These are phyloP conservation scores for Starmerella apis DNA, from an alignment of 805 yeast species.

Conservation along the genomic window DNA sequence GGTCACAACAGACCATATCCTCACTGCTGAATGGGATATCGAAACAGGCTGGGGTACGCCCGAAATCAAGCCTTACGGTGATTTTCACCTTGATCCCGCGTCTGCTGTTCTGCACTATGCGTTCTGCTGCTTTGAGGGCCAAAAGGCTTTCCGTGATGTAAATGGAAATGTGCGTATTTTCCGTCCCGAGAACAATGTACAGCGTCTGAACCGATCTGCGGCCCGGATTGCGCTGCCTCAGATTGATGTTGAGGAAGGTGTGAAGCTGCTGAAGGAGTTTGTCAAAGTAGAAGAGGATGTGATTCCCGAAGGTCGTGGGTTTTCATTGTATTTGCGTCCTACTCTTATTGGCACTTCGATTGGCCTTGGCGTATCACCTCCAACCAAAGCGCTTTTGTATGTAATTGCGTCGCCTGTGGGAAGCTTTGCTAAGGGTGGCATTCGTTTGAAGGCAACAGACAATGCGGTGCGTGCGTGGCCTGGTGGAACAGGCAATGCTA, in stretches of 20 bases:
- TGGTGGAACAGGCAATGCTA: slow-evolving; percentile 94
- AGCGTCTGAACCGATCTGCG: slow-evolving; percentile 79
- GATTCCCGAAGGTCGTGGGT: slow-evolving; percentile 79
- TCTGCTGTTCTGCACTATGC: slow-evolving; percentile 91
- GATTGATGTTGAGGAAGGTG: slow-evolving; percentile 67
- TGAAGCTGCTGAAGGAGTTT: slow-evolving; percentile 64
- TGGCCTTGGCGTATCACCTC: slow-evolving; percentile 75
- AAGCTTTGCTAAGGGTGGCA: slow-evolving; percentile 93
- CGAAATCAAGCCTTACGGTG: slow-evolving; percentile 74
- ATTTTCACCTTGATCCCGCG: slow-evolving; percentile 71
- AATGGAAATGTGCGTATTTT: slow-evolving; percentile 63
- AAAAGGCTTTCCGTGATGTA: slow-evolving; percentile 70
- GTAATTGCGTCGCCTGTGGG: slow-evolving; percentile 95
- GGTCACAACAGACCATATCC: slow-evolving; percentile 77
- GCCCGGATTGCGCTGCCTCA: slow-evolving; percentile 81
- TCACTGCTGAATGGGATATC: slow-evolving; percentile 72
- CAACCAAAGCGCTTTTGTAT: slow-evolving; percentile 69
- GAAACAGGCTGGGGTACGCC: slow-evolving; percentile 83
- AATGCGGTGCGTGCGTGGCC: slow-evolving; percentile 99
- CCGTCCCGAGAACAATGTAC: slow-evolving; percentile 88
- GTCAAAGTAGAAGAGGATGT: slow-evolving; percentile 62
- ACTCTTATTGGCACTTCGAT: slow-evolving; percentile 87
- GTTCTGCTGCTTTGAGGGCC: slow-evolving; percentile 90
- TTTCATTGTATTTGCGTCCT: slow-evolving; percentile 87
- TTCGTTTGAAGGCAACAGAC: slow-evolving; percentile 86